Percentiles rank a stretch among this genome's conserved stretches.
phyloP scores from a whole-genome alignment of 352 stramenopile genomes.

The Pythium volutum region DNA sequence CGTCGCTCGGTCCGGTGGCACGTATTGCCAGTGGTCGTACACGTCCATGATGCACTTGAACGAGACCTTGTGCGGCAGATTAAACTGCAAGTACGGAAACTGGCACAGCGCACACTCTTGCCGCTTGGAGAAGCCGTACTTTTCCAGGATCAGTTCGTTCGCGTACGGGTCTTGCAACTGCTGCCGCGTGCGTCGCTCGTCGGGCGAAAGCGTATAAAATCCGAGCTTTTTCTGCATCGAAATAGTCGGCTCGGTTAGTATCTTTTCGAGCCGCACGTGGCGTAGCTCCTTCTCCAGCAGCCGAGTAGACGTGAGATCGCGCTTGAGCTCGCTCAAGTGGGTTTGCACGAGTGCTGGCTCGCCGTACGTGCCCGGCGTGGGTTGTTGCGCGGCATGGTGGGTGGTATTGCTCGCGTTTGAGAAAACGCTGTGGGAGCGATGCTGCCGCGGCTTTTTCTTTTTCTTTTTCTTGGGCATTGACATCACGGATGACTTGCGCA shows the following conservation, averaged over 20 bases:
- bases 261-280: conserved; percentile 42
- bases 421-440: conserved; percentile 6
- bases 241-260: conserved; percentile 22
- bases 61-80: conserved; percentile 65
- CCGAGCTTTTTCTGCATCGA: conserved; percentile 23
- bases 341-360: conserved; percentile 40
- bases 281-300: conserved; percentile 54
- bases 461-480: conserved; percentile 29
- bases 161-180: conserved; percentile 37
- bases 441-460: conserved; percentile 14
- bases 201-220: conserved; percentile 24
- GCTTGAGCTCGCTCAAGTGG: conserved; percentile 42
- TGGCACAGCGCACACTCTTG: conserved; percentile 64
- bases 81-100: conserved; percentile 48
- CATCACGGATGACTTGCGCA: not conserved
- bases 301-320: conserved; percentile 38
- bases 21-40: conserved; percentile 54
- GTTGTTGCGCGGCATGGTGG: conserved; percentile 23
- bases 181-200: conserved; percentile 26
- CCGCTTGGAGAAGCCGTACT: conserved; percentile 58
- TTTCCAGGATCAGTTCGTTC: conserved; percentile 49
- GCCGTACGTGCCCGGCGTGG: conserved; percentile 24
- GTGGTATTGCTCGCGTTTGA: conserved; percentile 10
- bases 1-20: conserved; percentile 37
- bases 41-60: conserved; percentile 82